phyloP scores from a whole-genome alignment of 2,329 filamentous ascomycete species.

The Diaporthe vexans region DNA sequence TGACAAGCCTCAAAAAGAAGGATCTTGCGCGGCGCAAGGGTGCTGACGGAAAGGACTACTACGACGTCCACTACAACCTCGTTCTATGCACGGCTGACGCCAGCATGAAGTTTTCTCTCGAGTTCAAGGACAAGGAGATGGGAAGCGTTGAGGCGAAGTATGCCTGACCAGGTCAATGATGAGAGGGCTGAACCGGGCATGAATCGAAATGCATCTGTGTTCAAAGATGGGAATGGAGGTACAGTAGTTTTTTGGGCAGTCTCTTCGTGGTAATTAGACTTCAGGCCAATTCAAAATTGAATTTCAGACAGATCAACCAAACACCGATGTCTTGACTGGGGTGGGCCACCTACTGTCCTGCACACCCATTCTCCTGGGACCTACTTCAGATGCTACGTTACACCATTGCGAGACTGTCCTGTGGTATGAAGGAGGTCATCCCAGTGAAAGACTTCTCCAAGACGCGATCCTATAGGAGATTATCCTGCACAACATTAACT shows the following conservation, averaged over 20 bases:
- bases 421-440: neutral
- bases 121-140: neutral
- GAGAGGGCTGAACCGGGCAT: too few species aligned
- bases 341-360: too few species aligned
- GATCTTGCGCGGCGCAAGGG: neutral
- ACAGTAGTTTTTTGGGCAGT: too few species aligned
- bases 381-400: neutral
- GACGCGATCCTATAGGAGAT: too few species aligned
- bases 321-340: neutral
- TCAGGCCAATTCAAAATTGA: too few species aligned
- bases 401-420: neutral
- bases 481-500: too few species aligned
- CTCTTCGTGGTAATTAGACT: too few species aligned
- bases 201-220: too few species aligned
- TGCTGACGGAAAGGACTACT: neutral
- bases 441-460: too few species aligned
- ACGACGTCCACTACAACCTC: neutral
- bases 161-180: too few species aligned
- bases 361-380: too few species aligned
- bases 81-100: neutral
- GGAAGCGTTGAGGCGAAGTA: conserved; percentile 17
- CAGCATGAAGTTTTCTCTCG: conserved; percentile 32
- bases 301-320: neutral
- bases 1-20: neutral
- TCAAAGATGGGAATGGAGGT: too few species aligned